A percentile compares a stretch with the other conserved stretches of the same genome.
phyloP scores from a whole-genome alignment of 352 stramenopile genomes.

The Globisporangium rhizosaccharum region DNA sequence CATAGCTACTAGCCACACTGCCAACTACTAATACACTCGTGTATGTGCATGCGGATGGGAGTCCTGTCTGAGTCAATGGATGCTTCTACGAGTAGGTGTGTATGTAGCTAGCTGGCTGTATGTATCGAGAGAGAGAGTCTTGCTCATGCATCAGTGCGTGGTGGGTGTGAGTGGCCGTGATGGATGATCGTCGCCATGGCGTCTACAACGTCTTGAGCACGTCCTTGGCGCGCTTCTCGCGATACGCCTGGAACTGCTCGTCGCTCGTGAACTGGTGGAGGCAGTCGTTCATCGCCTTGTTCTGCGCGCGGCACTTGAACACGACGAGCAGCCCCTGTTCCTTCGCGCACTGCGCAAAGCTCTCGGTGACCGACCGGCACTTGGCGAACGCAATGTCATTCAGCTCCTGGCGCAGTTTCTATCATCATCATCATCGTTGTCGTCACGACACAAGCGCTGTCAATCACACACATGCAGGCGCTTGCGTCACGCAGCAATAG shows the following conservation, averaged over 20 bases:
- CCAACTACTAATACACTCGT: too few relatives aligned
- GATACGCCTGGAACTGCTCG: slow-evolving; percentile 66
- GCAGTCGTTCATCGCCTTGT: slow-evolving; percentile 76
- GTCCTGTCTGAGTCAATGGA: too few relatives aligned
- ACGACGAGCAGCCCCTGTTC: slow-evolving; percentile 65
- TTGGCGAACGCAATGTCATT: slow-evolving; percentile 81
- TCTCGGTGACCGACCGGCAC: slow-evolving; percentile 43
- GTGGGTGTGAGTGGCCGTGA: neutral
- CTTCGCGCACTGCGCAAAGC: slow-evolving; percentile 67
- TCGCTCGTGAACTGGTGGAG: slow-evolving; percentile 76
- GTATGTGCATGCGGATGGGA: too few relatives aligned
- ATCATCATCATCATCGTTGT: neutral
- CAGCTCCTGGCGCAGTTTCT: slow-evolving; percentile 81
- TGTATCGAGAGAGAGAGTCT: neutral
- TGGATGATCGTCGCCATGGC: too few relatives aligned
- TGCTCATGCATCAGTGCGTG: neutral
- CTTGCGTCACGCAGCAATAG: neutral
- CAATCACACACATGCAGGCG: neutral
- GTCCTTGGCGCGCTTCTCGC: slow-evolving; percentile 53
- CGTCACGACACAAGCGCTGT: too few relatives aligned
- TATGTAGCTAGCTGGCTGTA: too few relatives aligned
- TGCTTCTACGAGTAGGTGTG: too few relatives aligned
- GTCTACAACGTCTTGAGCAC: slow-evolving; percentile 23
- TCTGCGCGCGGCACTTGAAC: slow-evolving; percentile 67
- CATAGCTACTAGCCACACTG: too few relatives aligned